These are phyloP conservation scores for Spizellomyces punctatus DNA, from an alignment of 192 early-diverging fungal species.

Conservation along the genomic window DNA sequence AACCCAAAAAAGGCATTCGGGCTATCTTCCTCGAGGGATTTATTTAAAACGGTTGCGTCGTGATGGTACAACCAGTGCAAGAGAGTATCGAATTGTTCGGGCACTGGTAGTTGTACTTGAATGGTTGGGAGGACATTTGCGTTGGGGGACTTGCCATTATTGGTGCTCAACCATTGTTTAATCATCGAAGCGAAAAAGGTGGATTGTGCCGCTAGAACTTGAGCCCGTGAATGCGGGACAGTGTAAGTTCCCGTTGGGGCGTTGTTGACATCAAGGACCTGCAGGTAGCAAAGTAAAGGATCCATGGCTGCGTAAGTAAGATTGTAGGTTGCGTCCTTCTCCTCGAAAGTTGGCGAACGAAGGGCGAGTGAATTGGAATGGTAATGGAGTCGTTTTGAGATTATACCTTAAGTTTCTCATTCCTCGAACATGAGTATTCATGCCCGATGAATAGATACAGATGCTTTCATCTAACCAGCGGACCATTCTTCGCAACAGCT, in stretches of 20 bases:
- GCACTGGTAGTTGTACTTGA: constrained; percentile 9
- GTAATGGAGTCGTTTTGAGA: too few species aligned
- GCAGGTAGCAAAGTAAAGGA: too few species aligned
- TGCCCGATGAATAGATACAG: too few species aligned
- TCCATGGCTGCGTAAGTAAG: too few species aligned
- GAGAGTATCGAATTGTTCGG: constrained; percentile 17
- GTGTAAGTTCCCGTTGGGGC: background rate
- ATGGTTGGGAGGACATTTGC: background rate
- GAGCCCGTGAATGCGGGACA: background rate
- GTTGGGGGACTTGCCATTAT: background rate
- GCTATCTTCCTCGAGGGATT: constrained; percentile 3
- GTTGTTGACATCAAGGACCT: too few species aligned
- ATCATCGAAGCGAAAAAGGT: constrained; percentile 9
- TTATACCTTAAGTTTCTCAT: too few species aligned
- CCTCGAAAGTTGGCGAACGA: too few species aligned
- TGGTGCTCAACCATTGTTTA: constrained; percentile 1
- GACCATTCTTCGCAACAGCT: too few species aligned
- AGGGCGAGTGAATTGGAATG: too few species aligned
- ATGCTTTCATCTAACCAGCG: too few species aligned
- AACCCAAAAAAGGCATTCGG: constrained; percentile 20
- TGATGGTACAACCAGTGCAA: constrained; percentile 33
- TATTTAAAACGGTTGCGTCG: constrained; percentile 2
- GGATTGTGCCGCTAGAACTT: constrained; percentile 12
- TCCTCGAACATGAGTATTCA: too few species aligned
- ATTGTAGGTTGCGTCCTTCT: too few species aligned